Evolutionary conservation across 139 green algal genomes (phyloP), one percentile per base, ranked within the genome.

Genomic region (Closterium sp.): DNA sequence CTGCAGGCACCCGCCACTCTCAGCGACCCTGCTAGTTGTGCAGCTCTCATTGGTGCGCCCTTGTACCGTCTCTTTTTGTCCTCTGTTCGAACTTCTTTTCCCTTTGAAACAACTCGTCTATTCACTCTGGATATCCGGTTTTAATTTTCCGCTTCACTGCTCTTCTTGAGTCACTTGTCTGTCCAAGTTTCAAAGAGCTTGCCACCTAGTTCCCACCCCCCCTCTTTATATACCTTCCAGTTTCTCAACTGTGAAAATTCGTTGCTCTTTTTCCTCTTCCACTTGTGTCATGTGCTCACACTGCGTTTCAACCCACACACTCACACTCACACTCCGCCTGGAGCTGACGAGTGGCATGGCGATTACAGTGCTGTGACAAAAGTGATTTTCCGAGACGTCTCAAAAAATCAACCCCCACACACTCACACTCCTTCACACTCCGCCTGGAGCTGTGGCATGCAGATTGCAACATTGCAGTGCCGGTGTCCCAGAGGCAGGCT

Each of bases 381-480:
- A n/a, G n/a, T n/a, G n/a, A n/a, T n/a, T n/a, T n/a, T n/a, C n/a
- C n/a, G n/a, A n/a, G n/a, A n/a, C n/a, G n/a, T n/a, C n/a, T n/a
- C n/a, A n/a, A n/a, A n/a, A n/a, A n/a, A n/a, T n/a, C n/a, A n/a
- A n/a, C n/a, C n/a, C n/a, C n/a, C n/a, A n/a, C n/a, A n/a, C n/a
- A n/a, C n/a, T n/a, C n/a, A n/a, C n/a, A n/a, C n/a, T n/a, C n/a
- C n/a, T n/a, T 19, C 45, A 4, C 45, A 70, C 45, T 70, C 45
- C 45, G n/a, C n/a, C n/a, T n/a, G n/a, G n/a, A n/a, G n/a, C n/a
- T n/a, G n/a, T n/a, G n/a, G n/a, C n/a, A n/a, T n/a, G n/a, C n/a
- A n/a, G n/a, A n/a, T n/a, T n/a, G n/a, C n/a, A n/a, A n/a, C n/a
- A 93, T 95, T 22, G 89, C 50, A 21, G 94, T 94, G 21, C 94